Evolutionary conservation across 805 yeast species (phyloP).

Genomic region (Osmozyma mogii): DNA sequence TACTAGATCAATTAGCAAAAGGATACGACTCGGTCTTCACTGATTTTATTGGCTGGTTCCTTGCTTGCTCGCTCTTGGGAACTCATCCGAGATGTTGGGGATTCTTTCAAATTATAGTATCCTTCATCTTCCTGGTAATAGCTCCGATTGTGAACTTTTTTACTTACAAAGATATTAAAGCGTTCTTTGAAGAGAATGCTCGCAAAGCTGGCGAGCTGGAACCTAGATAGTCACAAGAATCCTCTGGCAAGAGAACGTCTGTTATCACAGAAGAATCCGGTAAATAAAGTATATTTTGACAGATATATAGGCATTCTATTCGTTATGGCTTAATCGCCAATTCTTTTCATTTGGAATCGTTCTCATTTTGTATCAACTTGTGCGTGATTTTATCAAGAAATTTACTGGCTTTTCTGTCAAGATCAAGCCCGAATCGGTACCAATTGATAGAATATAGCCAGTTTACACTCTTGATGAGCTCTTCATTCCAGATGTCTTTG

Average conservation of each 20-base stretch:
- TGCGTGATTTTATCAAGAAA: constrained; percentile 20
- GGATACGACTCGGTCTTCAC: constrained; percentile 76
- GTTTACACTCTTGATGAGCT: constrained; percentile 53
- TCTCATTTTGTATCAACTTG: constrained; percentile 6
- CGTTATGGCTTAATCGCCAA: too few relatives aligned
- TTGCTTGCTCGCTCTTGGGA: constrained; percentile 62
- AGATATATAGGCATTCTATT: too few relatives aligned
- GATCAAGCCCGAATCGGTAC: constrained; percentile 32
- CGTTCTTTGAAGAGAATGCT: constrained; percentile 37
- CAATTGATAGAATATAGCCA: constrained; percentile 52
- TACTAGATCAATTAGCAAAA: constrained; percentile 45
- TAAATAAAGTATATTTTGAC: too few relatives aligned
- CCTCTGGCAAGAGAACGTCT: too few relatives aligned
- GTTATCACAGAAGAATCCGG: too few relatives aligned
- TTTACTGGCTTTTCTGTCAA: constrained; percentile 24
- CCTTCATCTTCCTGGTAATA: constrained; percentile 27
- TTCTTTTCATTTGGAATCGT: too few relatives aligned
- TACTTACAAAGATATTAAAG: constrained; percentile 44
- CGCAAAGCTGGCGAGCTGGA: too few relatives aligned
- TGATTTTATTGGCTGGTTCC: constrained; percentile 77
- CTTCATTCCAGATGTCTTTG: constrained; percentile 76
- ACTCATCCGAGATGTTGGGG: constrained; percentile 58
- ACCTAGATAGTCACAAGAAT: too few relatives aligned
- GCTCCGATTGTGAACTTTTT: constrained; percentile 51
- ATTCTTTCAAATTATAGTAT: constrained; percentile 33